phyloP scores from a whole-genome alignment of 2,329 filamentous ascomycete genomes.

The Calycina marina region DNA sequence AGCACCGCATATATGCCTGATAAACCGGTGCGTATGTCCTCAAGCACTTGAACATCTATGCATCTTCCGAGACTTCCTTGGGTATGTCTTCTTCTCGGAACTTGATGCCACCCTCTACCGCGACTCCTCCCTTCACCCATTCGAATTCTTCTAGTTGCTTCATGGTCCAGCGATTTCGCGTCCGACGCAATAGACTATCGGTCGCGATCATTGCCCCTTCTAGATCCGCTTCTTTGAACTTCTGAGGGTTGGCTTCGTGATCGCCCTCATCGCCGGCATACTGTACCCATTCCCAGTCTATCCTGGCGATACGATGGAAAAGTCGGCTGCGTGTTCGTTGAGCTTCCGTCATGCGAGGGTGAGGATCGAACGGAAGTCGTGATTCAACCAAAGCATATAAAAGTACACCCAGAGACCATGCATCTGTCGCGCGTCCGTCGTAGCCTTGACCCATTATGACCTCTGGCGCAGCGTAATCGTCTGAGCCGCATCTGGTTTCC shows the following conservation, averaged over 20 bases:
- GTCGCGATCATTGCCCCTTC: slow-evolving; percentile 68
- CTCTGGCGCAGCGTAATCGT: slow-evolving; percentile 94
- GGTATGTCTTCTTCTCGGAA: slow-evolving; percentile 37
- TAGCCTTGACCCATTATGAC: slow-evolving; percentile 92
- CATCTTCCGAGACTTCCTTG: slow-evolving; percentile 17
- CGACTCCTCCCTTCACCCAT: slow-evolving; percentile 67
- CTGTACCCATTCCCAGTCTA: slow-evolving; percentile 89
- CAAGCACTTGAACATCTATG: too few species aligned
- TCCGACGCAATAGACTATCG: slow-evolving; percentile 71
- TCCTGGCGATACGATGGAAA: slow-evolving; percentile 85
- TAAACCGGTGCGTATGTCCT: too few species aligned
- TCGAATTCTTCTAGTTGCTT: slow-evolving; percentile 55
- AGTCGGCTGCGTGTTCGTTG: slow-evolving; percentile 66
- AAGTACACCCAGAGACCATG: slow-evolving; percentile 88
- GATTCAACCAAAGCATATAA: slow-evolving; percentile 88
- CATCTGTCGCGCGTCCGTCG: slow-evolving; percentile 81
- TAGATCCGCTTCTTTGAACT: slow-evolving; percentile 49
- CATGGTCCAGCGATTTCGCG: slow-evolving; percentile 62
- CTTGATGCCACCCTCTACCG: slow-evolving; percentile 45
- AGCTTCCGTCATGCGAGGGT: slow-evolving; percentile 64
- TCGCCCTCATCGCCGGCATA: slow-evolving; percentile 76
- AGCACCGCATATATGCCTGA: too few species aligned
- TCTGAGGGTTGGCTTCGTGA: slow-evolving; percentile 53
- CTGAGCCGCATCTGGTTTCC: slow-evolving; percentile 86
- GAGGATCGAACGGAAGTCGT: slow-evolving; percentile 83